A percentile compares a stretch with the other conserved stretches of the same genome.
Conservation (phyloP, 371 early-diverging fungal species). For the Mucor indicus region DNA sequence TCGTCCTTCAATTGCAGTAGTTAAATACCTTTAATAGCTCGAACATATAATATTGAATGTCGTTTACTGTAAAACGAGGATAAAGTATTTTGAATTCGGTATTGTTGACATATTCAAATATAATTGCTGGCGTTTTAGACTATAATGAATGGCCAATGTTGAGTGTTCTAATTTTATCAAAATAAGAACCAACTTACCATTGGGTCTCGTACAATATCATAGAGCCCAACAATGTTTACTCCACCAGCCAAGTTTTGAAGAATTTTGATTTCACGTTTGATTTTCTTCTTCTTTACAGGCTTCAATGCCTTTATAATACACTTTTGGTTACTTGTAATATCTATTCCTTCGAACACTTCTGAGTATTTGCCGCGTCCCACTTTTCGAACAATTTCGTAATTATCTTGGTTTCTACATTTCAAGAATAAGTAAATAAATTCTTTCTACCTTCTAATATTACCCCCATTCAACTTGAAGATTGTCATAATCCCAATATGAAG, state of each 20-base stretch:
- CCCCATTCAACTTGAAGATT: slow-evolving; percentile 85
- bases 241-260: slow-evolving; percentile 96
- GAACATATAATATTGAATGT: slow-evolving; percentile 94
- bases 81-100: slow-evolving; percentile 71
- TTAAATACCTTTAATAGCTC: slow-evolving; percentile 96
- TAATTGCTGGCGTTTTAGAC: slow-evolving; percentile 95
- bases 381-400: slow-evolving; percentile 96
- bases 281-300: slow-evolving; percentile 99
- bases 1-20: too few relatives aligned
- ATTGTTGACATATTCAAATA: slow-evolving; percentile 95
- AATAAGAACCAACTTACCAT: slow-evolving; percentile 47
- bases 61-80: slow-evolving; percentile 82
- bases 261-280: slow-evolving; percentile 98
- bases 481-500: slow-evolving; percentile 97
- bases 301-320: slow-evolving; percentile 99
- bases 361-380: slow-evolving; percentile 99
- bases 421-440: too few relatives aligned
- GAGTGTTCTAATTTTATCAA: not conserved
- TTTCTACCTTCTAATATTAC: too few relatives aligned
- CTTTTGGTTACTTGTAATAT: slow-evolving; percentile 64
- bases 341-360: slow-evolving; percentile 98
- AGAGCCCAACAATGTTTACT: slow-evolving; percentile 88
- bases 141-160: slow-evolving; percentile 4
- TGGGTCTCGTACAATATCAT: slow-evolving; percentile 97
- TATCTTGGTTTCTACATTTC: slow-evolving; percentile 84